phyloP scores from a whole-genome alignment of 768 basidiomycete species.

The Kwoniella sp. region DNA sequence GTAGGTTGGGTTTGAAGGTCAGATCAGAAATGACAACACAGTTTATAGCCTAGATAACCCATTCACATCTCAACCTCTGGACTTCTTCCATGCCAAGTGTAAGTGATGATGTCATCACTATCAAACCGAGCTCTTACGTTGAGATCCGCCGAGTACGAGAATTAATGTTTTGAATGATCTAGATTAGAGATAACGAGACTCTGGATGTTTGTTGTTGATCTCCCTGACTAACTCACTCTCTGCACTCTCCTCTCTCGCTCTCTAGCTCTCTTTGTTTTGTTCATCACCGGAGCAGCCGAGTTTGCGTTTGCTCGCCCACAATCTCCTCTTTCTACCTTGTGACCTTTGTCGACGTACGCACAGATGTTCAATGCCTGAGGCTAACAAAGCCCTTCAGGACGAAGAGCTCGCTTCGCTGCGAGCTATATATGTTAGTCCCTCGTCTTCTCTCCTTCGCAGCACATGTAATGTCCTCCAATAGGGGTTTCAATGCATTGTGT shows the following conservation, averaged over 20 bases:
- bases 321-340: neutral
- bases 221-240: no score
- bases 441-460: no score
- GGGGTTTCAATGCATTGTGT: no score
- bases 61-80: no score
- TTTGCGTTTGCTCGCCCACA: neutral
- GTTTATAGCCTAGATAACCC: no score
- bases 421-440: conserved; percentile 34
- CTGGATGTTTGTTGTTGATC: conserved; percentile 10
- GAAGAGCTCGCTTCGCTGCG: conserved; percentile 50
- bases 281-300: neutral
- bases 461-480: no score
- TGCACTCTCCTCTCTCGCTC: neutral
- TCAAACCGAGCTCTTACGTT: neutral
- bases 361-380: conserved; percentile 43
- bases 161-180: conserved; percentile 1
- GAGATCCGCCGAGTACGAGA: neutral
- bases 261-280: neutral
- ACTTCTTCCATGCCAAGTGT: no score
- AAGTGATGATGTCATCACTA: conserved; percentile 17
- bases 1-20: no score
- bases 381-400: conserved; percentile 41
- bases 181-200: neutral
- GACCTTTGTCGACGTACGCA: neutral
- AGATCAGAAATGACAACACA: no score